Evolutionary conservation across 768 basidiomycete species (phyloP).

Genomic region (Mycena floridula): DNA sequence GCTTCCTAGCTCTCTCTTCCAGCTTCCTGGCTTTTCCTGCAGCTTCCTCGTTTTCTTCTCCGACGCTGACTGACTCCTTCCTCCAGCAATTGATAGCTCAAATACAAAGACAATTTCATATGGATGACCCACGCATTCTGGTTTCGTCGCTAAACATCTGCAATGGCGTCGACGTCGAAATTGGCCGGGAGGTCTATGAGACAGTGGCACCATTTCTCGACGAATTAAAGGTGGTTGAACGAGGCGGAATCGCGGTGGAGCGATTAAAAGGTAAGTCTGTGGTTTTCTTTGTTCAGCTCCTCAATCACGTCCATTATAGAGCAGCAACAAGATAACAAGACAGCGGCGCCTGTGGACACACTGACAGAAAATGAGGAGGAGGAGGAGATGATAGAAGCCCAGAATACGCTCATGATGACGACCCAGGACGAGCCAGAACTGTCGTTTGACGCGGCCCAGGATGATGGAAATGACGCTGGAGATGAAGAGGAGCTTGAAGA

Average conservation of each 20-base stretch:
- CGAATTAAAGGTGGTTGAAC: background rate
- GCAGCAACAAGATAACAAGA: background rate
- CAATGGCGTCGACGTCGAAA: background rate
- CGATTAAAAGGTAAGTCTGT: too few species aligned
- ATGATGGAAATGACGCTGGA: background rate
- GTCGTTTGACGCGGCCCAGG: background rate
- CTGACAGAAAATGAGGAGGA: background rate
- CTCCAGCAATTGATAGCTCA: too few species aligned
- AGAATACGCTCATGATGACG: background rate
- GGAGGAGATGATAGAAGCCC: background rate
- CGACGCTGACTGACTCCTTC: too few species aligned
- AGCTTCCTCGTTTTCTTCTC: too few species aligned
- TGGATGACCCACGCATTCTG: too few species aligned
- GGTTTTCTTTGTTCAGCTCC: too few species aligned
- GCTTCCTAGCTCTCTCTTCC: too few species aligned
- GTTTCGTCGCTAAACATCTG: too few species aligned
- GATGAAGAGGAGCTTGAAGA: background rate
- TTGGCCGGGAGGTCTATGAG: background rate
- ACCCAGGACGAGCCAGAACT: background rate
- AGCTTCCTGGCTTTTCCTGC: too few species aligned
- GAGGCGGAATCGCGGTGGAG: too few species aligned
- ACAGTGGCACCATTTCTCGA: background rate
- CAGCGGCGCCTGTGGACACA: background rate
- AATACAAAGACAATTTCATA: too few species aligned
- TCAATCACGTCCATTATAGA: background rate